Base-by-base conservation (phyloP, 768 basidiomycete species). In the Trametes cubensis region DNA sequence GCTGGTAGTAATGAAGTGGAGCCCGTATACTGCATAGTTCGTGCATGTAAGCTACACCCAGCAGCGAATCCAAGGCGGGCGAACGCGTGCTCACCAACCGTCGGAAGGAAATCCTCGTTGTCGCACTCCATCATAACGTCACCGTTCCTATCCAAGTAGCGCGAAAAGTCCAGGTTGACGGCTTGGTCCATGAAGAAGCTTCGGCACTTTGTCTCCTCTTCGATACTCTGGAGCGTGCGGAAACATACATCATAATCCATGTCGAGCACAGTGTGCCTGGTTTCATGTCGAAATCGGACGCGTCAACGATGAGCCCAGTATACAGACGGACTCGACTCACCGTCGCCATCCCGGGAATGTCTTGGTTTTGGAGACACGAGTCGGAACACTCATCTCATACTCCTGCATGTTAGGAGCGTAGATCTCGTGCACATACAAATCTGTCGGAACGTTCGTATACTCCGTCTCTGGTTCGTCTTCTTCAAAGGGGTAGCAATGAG, bases 101-200 rank as follows among this genome's bases (percentile, higher is more conserved):
- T 49, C 13, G 14, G 26, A 25, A 15, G 48, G 34, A 7, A 7
- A 34, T 34, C 10, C 34, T 34, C 34, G 10, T 34, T 10, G 5
- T 2, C 10, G 10, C 11, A 2, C 34, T 2, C 23, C 48, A 7
- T 53, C 34, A 39, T 11, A 1, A 8, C 10, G 3, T 44, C 58
- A 4, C 21, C 28, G 6, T 20, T 21, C 2, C 8, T 38, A n/a
- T 15, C 25, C n/a, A 58, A 17, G 49, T 51, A 51, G n/a, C 49
- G 49, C 7, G 25, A 14, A 5, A 59, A 15, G 41, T 59, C 58
- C 40, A 59, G 49, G 30, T 52, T 13, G 1, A 59, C 28, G 13
- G 58, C 49, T 25, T 44, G 49, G 4, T 6, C 41, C 13, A 51
- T 50, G 28, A 59, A 51, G 49, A 59, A 59, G 40, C 25, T 51